Evolutionary conservation across 176 grass and related monocot species (phyloP).

Genomic region (Zoysia japonica): DNA sequence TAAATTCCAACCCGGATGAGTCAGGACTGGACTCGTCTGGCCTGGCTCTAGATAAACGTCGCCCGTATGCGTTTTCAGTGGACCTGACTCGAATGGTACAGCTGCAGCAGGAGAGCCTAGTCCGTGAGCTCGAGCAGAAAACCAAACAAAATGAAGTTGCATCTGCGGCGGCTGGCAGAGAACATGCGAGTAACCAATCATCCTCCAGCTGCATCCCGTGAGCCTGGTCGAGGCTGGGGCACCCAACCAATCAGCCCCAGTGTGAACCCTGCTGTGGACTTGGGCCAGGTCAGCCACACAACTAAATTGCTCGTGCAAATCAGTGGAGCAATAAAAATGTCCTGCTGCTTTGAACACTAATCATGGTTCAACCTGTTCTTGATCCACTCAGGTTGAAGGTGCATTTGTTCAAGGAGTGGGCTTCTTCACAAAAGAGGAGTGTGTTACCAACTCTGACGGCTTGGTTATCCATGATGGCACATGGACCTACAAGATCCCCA

Average conservation of each 20-base stretch:
- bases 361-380: not conserved
- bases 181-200: too few relatives aligned
- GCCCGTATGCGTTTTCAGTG: too few relatives aligned
- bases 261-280: constrained; percentile 84
- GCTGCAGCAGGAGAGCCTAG: too few relatives aligned
- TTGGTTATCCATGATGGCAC: constrained; percentile 69
- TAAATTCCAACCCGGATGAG: too few relatives aligned
- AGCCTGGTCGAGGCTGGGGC: not conserved
- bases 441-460: constrained; percentile 64
- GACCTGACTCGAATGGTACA: too few relatives aligned
- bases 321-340: not conserved
- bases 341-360: not conserved
- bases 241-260: too few relatives aligned
- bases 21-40: too few relatives aligned
- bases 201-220: not conserved
- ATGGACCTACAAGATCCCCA: constrained; percentile 90
- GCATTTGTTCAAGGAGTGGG: constrained; percentile 79
- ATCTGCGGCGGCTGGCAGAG: too few relatives aligned
- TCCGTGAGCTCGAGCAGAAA: too few relatives aligned
- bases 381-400: constrained; percentile 51
- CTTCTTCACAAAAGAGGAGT: constrained; percentile 82
- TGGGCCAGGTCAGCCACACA: constrained; percentile 65
- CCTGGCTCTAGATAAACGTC: too few relatives aligned
- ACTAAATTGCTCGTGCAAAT: not conserved
- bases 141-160: too few relatives aligned